Conservation (phyloP, 1,139 yeast genomes). For the Debaryomyces coudertii region DNA sequence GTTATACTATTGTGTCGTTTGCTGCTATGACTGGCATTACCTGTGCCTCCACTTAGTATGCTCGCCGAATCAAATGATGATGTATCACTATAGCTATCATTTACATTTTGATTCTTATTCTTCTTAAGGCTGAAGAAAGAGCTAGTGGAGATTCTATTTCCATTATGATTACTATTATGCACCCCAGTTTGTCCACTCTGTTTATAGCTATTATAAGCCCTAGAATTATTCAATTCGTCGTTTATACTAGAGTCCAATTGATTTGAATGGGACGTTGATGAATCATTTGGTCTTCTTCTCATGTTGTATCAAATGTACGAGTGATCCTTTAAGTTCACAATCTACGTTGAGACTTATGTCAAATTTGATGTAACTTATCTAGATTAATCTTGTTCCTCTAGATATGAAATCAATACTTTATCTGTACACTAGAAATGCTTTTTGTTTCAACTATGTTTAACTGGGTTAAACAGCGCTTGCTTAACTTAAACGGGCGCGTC, state of each 20-base stretch:
- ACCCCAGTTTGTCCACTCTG: constrained; percentile 10
- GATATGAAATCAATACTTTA: constrained; percentile 1
- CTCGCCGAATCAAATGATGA: constrained; percentile 42
- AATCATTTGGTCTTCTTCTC: constrained; percentile 31
- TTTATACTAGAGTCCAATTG: constrained; percentile 28
- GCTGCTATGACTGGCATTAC: constrained; percentile 1
- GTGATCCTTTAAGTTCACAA: constrained; percentile 1
- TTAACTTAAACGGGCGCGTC: constrained; percentile 3
- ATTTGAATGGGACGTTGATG: constrained; percentile 13
- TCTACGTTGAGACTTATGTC: constrained; percentile 1
- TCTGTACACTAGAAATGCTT: background rate
- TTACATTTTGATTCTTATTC: constrained; percentile 17
- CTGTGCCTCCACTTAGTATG: constrained; percentile 30
- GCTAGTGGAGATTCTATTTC: constrained; percentile 36
- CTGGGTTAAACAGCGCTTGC: constrained; percentile 1
- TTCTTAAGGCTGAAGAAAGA: constrained; percentile 45
- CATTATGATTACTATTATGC: constrained; percentile 12
- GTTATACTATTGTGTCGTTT: constrained; percentile 43
- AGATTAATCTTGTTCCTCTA: background rate
- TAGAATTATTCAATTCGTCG: constrained; percentile 38
- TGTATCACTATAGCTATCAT: constrained; percentile 35
- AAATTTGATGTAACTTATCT: background rate
- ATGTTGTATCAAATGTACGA: constrained; percentile 14
- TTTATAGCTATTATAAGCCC: constrained; percentile 28
- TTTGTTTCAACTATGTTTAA: constrained; percentile 1